These are phyloP conservation scores for Termitomyces sp. DNA, from an alignment of 768 basidiomycete genomes.

Conservation along the genomic window DNA sequence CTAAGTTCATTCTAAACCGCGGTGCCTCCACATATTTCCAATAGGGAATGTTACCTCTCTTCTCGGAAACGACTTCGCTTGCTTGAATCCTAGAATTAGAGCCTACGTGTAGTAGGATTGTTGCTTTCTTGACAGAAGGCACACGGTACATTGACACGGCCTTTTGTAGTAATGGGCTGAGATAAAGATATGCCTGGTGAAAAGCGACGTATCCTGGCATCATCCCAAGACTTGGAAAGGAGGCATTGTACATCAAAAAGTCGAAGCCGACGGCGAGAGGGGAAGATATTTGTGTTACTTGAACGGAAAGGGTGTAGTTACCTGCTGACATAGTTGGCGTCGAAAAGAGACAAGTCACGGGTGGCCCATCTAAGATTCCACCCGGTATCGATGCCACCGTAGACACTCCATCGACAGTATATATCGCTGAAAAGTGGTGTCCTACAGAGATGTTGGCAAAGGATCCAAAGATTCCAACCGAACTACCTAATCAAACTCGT, in stretches of 20 bases:
- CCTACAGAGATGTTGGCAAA: conserved; percentile 21
- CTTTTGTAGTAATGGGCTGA: too few species aligned
- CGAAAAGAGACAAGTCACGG: conserved; percentile 31
- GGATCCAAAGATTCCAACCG: conserved; percentile 31
- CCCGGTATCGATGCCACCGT: conserved; percentile 20
- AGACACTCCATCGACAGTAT: conserved; percentile 28
- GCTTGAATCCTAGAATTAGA: too few species aligned
- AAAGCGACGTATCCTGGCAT: conserved; percentile 16
- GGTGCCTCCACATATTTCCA: too few species aligned
- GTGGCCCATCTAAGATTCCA: conserved; percentile 22
- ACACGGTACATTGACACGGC: too few species aligned
- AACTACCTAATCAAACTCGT: conserved; percentile 23
- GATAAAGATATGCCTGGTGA: too few species aligned
- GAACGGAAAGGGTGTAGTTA: conserved; percentile 30
- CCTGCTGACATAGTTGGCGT: conserved; percentile 25
- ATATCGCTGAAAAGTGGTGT: conserved; percentile 31
- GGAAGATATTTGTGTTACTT: conserved; percentile 28
- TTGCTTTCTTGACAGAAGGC: too few species aligned
- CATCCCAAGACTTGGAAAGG: conserved; percentile 20
- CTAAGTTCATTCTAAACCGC: too few species aligned
- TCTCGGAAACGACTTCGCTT: too few species aligned
- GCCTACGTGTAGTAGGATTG: too few species aligned
- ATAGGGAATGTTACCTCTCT: too few species aligned
- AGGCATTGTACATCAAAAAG: conserved; percentile 33
- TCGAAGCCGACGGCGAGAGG: conserved; percentile 31